Conservation (phyloP, 2,329 filamentous ascomycete genomes). For the Colletotrichum spaethianum region DNA sequence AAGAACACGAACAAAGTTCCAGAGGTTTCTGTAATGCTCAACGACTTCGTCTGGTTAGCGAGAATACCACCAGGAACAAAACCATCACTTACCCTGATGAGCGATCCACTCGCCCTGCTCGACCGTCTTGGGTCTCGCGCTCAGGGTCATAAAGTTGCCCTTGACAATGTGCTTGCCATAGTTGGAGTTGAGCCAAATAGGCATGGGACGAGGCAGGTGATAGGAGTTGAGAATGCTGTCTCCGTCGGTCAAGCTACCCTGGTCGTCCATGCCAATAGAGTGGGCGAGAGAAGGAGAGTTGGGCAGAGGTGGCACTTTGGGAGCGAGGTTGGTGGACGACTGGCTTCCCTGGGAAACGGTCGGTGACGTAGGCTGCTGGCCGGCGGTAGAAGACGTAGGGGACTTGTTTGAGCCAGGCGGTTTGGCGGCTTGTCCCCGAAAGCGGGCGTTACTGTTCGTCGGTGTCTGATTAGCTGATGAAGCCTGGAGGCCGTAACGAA, state of each 20-base stretch:
- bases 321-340: constrained; percentile 66
- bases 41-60: constrained; percentile 72
- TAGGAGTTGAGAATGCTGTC: constrained; percentile 72
- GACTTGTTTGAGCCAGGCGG: constrained; percentile 67
- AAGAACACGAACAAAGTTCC: constrained; percentile 90
- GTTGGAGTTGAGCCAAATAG: constrained; percentile 81
- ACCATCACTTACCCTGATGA: constrained; percentile 82
- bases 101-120: constrained; percentile 97
- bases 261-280: constrained; percentile 78
- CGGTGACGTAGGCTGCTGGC: constrained; percentile 65
- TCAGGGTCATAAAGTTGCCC: constrained; percentile 97
- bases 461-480: constrained; percentile 45
- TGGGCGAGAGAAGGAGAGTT: constrained; percentile 76
- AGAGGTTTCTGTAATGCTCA: constrained; percentile 90
- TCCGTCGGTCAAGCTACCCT: constrained; percentile 61
- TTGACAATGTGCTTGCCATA: constrained; percentile 92
- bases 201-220: constrained; percentile 76
- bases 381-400: constrained; percentile 63
- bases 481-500: constrained; percentile 29
- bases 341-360: constrained; percentile 64
- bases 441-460: constrained; percentile 67
- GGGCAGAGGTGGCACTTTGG: constrained; percentile 73
- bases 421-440: constrained; percentile 69
- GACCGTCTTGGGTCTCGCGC: constrained; percentile 91
- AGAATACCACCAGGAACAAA: neutral